Conservation (phyloP, 805 yeast genomes). For the Schizosaccharomyces pombe region ASM294v3 CU329670.1:340501-341000, state of each 20-base stretch:
- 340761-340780: slow-evolving; percentile 79
- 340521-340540: slow-evolving; percentile 93
- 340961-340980: slow-evolving; percentile 83
- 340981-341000: slow-evolving; percentile 98
- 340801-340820: slow-evolving; percentile 83
- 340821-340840: slow-evolving; percentile 81
- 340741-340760: slow-evolving; percentile 74
- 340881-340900: slow-evolving; percentile 83
- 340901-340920: slow-evolving; percentile 95
- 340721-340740: slow-evolving; percentile 74
- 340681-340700: slow-evolving; percentile 57
- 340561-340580: slow-evolving; percentile 96
- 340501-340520: slow-evolving; percentile 98
- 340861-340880: slow-evolving; percentile 72
- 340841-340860: slow-evolving; percentile 83
- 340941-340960: slow-evolving; percentile 95
- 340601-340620: slow-evolving; percentile 93
- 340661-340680: slow-evolving; percentile 91
- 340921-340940: slow-evolving; percentile 98
- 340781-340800: slow-evolving; percentile 77
- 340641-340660: slow-evolving; percentile 85
- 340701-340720: slow-evolving; percentile 60
- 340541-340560: slow-evolving; percentile 97
- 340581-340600: slow-evolving; percentile 98
- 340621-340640: slow-evolving; percentile 97